phyloP scores from a whole-genome alignment of 1,139 yeast genomes.

The Candida sanyaensis region DNA sequence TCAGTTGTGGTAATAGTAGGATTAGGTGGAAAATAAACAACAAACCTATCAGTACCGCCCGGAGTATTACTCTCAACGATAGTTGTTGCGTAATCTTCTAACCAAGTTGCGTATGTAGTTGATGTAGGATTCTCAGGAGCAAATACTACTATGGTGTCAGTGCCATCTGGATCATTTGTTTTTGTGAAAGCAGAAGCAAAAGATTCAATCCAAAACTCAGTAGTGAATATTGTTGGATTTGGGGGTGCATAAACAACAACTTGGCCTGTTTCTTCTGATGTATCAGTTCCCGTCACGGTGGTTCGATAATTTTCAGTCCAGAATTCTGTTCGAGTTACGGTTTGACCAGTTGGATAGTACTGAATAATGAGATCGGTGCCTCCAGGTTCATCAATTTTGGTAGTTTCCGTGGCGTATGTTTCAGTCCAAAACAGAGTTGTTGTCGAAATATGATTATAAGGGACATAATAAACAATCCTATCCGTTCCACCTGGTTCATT shows the following conservation, averaged over 20 bases:
- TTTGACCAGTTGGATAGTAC: conserved; percentile 14
- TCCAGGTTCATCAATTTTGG: neutral
- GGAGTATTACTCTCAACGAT: conserved; percentile 10
- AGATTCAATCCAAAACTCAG: conserved; percentile 15
- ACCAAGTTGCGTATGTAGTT: conserved; percentile 11
- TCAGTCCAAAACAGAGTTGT: neutral
- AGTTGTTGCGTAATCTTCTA: conserved; percentile 12
- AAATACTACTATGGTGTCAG: conserved; percentile 19
- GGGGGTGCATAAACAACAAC: conserved; percentile 18
- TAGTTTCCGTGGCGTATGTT: neutral
- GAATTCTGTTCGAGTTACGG: conserved; percentile 9
- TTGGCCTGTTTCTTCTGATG: conserved; percentile 11
- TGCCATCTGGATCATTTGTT: conserved; percentile 4
- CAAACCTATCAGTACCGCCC: conserved; percentile 12
- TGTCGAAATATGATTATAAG: conserved; percentile 13
- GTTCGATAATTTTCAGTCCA: conserved; percentile 14
- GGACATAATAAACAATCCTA: conserved; percentile 12
- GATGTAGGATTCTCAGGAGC: conserved; percentile 12
- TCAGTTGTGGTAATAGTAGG: conserved; percentile 2
- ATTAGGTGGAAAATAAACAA: conserved; percentile 17
- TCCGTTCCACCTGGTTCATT: conserved; percentile 2
- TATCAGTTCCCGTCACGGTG: conserved; percentile 10
- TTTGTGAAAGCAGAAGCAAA: conserved; percentile 9
- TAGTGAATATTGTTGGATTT: conserved; percentile 9
- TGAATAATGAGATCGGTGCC: conserved; percentile 18